Evolutionary conservation across 1,284 basidiomycete genomes (phyloP).

Genomic region (Phylloporus gajari): DNA sequence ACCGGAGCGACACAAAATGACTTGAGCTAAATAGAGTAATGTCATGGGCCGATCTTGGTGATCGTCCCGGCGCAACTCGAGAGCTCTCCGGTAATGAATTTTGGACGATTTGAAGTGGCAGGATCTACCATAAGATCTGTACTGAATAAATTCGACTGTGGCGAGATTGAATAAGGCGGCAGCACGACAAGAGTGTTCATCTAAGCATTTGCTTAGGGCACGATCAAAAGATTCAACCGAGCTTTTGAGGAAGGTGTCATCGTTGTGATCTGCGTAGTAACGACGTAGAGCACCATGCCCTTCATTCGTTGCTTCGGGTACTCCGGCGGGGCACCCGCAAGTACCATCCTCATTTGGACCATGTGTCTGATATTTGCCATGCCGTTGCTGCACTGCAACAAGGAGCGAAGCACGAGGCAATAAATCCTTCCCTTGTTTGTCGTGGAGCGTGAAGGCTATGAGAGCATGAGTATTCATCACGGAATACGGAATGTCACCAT

Average conservation of each 20-base stretch:
- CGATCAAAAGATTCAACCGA: background rate
- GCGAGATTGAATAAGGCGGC: background rate
- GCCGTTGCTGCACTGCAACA: background rate
- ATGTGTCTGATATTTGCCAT: background rate
- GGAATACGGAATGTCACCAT: background rate
- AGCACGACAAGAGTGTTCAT: background rate
- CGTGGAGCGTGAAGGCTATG: background rate
- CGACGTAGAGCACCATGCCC: background rate
- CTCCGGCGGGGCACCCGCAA: background rate
- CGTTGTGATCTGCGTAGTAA: background rate
- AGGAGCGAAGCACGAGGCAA: background rate
- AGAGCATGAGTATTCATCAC: background rate
- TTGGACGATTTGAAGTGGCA: background rate
- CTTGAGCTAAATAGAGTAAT: background rate
- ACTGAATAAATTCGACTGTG: background rate
- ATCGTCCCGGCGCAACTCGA: background rate
- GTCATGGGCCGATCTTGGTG: constrained; percentile 1
- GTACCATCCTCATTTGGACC: background rate
- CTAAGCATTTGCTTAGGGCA: background rate
- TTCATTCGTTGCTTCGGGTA: background rate
- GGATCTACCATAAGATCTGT: background rate
- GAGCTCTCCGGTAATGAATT: background rate
- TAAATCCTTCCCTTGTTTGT: background rate
- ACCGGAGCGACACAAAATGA: background rate
- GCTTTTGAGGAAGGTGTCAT: background rate